Evolutionary conservation across 768 basidiomycete genomes (phyloP).

Genomic region (Termitomyces titanicus): DNA sequence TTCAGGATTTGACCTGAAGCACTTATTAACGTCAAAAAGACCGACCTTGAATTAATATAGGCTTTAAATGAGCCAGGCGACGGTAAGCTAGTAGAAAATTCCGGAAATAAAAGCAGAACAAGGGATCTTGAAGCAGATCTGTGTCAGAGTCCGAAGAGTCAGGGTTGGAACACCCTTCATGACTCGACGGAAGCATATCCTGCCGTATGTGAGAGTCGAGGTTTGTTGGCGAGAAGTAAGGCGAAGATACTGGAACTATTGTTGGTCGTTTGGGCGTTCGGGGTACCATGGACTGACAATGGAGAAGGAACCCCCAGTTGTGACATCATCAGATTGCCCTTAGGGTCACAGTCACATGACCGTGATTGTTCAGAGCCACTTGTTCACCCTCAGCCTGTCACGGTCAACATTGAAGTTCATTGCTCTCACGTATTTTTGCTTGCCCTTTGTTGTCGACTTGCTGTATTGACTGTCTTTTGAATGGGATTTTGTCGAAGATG

Average conservation of each 20-base stretch:
- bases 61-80: conserved; percentile 26
- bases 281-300: neutral
- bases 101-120: conserved; percentile 24
- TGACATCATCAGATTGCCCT: no score
- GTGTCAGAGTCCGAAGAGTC: neutral
- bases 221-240: conserved; percentile 6
- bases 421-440: neutral
- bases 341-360: conserved; percentile 15
- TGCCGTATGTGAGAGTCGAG: neutral
- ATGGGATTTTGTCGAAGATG: conserved; percentile 89
- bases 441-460: conserved; percentile 9
- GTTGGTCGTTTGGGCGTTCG: neutral
- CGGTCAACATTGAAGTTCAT: neutral
- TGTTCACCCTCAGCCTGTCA: no score
- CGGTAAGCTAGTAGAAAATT: conserved; percentile 19
- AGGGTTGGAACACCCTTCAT: neutral
- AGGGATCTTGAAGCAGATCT: conserved; percentile 17
- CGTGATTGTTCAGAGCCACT: conserved; percentile 8
- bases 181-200: neutral
- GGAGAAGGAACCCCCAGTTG: no score
- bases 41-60: conserved; percentile 37
- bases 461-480: neutral
- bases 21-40: neutral
- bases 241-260: neutral
- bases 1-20: neutral